Base-by-base conservation (phyloP, 352 stramenopile species). In the Pythium grandisporangium region DNA sequence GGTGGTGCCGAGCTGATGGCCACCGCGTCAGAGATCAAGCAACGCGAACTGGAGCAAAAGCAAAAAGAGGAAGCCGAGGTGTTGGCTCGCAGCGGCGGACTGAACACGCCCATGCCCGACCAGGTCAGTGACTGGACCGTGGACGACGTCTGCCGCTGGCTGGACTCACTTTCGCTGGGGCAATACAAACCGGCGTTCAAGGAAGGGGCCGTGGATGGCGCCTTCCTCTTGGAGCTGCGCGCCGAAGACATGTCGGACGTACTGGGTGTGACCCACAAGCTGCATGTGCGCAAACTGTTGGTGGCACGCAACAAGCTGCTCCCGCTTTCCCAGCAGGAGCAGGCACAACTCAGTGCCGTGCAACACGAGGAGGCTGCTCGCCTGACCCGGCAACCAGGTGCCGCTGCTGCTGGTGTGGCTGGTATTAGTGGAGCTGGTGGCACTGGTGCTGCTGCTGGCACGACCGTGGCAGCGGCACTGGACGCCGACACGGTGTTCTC, bases 201-300 rank as follows among this genome's bases (percentile, higher is more conserved):
- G 1, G 92, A 97, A 53, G 90, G 70, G 5, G 76, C 75, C 2
- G 84, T 97, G 39, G 92, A 98, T 44, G 92, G 92, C 30, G 82
- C 76, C 32, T 96, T 97, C 45, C 56, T 98, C 34, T 67, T 96
- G 17, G 87, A 97, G 43, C 66, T 98, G 30, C 69, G 84, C 0
- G 59, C 86, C n/a, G 87, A 96, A 23, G 92, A 97, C 55, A 67
- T 97, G 60, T 61, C 73, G 3, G 79, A 97, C 40, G 75, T 96
- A 23, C 65, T 98, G 2, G 86, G 80, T 22, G 73, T 98, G 40
- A 66, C 70, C 19, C 88, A 97, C 70, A 89, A 88, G 48, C 71
- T 97, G 4, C 91, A 98, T 53, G 76, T 97, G 29, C 68, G 78
- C 16, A 97, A 97, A 52, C 51, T 97, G 29, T 36, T 96, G 10